Conservation (phyloP, 805 yeast genomes). For the Candida peoriensis region DNA sequence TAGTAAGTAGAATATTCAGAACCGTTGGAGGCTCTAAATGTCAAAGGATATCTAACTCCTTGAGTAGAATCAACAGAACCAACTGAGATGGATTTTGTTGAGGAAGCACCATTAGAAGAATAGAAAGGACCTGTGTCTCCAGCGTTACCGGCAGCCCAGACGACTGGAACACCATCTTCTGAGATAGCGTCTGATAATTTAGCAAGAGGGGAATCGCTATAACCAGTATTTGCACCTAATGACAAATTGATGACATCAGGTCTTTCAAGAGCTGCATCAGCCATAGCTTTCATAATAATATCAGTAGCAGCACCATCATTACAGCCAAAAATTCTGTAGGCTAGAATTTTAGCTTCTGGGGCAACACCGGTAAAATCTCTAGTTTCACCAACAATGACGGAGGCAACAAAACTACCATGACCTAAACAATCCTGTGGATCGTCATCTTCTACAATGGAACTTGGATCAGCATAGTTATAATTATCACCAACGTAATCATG, state of each 20-base stretch:
- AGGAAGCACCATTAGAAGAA: conserved; percentile 14
- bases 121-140: conserved; percentile 10
- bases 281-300: conserved; percentile 12
- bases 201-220: conserved; percentile 10
- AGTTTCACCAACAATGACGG: conserved; percentile 10
- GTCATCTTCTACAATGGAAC: too few relatives aligned
- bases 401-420: conserved; percentile 17
- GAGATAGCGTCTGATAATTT: conserved; percentile 9
- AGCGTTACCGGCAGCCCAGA: conserved; percentile 16
- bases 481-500: conserved; percentile 9
- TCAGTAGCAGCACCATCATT: conserved; percentile 8
- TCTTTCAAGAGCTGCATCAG: conserved; percentile 12
- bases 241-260: conserved; percentile 13
- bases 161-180: conserved; percentile 6
- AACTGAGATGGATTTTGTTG: conserved; percentile 10
- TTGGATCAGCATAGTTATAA: conserved; percentile 8
- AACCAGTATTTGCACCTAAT: conserved; percentile 12
- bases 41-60: conserved; percentile 5
- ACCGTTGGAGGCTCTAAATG: conserved; percentile 8
- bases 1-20: too few relatives aligned
- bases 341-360: conserved; percentile 11
- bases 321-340: conserved; percentile 15
- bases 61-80: conserved; percentile 12
- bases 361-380: conserved; percentile 11
- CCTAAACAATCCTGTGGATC: conserved; percentile 16